Evolutionary conservation across 495 filamentous ascomycete species (phyloP).

Genomic region (Apodospora peruviana): DNA sequence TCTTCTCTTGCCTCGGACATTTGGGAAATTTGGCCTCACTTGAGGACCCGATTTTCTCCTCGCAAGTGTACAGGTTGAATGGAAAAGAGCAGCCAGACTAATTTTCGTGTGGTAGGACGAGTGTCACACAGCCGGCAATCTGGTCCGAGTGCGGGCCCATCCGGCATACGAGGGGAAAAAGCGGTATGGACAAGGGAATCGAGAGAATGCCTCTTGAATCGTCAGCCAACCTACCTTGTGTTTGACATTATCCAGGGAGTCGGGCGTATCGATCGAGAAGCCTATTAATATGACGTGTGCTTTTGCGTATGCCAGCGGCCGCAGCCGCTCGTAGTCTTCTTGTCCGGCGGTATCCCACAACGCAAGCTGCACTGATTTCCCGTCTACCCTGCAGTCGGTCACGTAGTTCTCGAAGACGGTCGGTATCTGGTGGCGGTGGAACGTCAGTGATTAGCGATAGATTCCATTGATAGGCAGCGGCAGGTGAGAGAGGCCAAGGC

Average conservation of each 20-base stretch:
- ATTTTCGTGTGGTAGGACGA: conserved; percentile 6
- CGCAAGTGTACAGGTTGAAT: no score
- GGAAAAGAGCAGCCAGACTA: no score
- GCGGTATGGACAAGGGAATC: conserved; percentile 1
- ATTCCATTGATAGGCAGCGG: no score
- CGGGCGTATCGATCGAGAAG: conserved; percentile 90
- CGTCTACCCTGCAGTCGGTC: conserved; percentile 96
- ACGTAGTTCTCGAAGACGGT: conserved; percentile 99
- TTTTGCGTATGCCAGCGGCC: conserved; percentile 93
- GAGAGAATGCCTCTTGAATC: background rate
- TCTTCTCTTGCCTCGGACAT: background rate
- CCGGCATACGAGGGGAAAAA: no score
- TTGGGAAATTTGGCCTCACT: background rate
- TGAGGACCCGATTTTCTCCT: no score
- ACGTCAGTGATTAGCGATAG: background rate
- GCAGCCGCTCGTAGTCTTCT: conserved; percentile 95
- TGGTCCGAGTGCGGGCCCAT: background rate
- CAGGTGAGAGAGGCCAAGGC: no score
- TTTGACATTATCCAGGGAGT: conserved; percentile 97
- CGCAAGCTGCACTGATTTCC: conserved; percentile 94
- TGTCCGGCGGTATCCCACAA: conserved; percentile 99
- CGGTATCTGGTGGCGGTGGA: conserved; percentile 61
- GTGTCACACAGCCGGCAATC: background rate
- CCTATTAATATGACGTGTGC: conserved; percentile 97
- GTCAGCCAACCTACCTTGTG: conserved; percentile 64